These are phyloP conservation scores for Talaromyces marneffei DNA, from an alignment of 2,329 filamentous ascomycete genomes.

Conservation along the genomic window DNA sequence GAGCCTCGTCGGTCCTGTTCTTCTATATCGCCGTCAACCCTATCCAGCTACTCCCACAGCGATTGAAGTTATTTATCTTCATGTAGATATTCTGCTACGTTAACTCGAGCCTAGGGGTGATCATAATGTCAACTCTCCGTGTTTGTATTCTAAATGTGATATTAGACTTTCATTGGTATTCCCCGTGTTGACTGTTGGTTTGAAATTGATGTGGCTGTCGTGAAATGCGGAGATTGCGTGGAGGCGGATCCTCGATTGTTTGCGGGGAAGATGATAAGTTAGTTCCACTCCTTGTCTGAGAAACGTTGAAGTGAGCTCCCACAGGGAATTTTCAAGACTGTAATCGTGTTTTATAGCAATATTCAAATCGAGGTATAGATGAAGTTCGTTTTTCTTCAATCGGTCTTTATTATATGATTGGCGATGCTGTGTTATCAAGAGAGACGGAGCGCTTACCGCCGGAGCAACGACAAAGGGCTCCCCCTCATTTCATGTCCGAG, in stretches of 20 bases:
- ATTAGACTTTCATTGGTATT: background rate
- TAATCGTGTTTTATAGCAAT: background rate
- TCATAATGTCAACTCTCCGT: background rate
- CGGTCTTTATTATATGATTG: background rate
- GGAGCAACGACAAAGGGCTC: background rate
- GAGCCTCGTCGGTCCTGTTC: too few species aligned
- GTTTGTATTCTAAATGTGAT: background rate
- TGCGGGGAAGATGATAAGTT: background rate
- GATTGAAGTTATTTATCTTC: background rate
- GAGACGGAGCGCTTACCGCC: background rate
- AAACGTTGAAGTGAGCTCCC: background rate
- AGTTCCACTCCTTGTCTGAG: background rate
- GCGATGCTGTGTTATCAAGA: background rate
- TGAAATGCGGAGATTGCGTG: background rate
- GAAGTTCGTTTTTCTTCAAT: background rate
- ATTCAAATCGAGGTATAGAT: background rate
- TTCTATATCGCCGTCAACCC: background rate
- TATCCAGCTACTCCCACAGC: background rate
- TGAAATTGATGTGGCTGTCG: background rate
- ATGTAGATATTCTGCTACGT: background rate
- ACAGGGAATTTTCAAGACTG: background rate
- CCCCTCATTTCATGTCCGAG: background rate
- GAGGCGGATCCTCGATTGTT: background rate
- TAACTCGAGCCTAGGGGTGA: background rate
- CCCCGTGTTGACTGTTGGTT: background rate